These are phyloP conservation scores for Trichoderma cornu-damae DNA, from an alignment of 2,329 filamentous ascomycete species.

Conservation along the genomic window DNA sequence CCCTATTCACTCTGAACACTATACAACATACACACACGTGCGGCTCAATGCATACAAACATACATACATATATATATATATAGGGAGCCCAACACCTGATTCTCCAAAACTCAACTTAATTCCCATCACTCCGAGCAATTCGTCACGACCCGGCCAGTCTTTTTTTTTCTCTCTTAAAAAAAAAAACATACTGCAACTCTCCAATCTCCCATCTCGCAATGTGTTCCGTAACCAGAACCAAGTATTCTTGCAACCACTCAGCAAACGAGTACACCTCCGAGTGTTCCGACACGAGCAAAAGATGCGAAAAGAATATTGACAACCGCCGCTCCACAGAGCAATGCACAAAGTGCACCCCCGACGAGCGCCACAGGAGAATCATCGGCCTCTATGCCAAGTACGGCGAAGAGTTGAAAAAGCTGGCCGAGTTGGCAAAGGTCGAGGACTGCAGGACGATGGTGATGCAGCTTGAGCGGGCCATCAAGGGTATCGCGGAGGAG, in stretches of 20 bases:
- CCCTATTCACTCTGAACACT: no score
- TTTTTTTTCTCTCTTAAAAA: no score
- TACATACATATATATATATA: background rate
- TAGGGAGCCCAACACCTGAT: background rate
- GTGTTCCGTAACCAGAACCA: background rate
- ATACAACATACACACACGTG: no score
- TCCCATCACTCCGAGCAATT: background rate
- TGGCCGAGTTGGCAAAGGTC: background rate
- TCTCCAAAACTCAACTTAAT: background rate
- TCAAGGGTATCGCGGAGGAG: background rate
- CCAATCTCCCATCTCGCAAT: background rate
- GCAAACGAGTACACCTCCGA: background rate
- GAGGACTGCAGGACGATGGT: background rate
- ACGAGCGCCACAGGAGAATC: background rate
- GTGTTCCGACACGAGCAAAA: background rate
- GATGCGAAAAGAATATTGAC: conserved; percentile 2
- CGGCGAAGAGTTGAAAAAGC: background rate
- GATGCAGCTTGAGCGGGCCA: background rate
- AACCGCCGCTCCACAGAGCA: background rate
- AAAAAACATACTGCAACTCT: no score
- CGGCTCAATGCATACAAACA: background rate
- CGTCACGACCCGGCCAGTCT: background rate
- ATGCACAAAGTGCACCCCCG: background rate
- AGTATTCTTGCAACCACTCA: background rate
- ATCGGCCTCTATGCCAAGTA: background rate